Percentiles rank a stretch among this genome's conserved stretches.
Conservation (phyloP, 768 basidiomycete genomes). For the Udeniomyces megalosporus region DNA sequence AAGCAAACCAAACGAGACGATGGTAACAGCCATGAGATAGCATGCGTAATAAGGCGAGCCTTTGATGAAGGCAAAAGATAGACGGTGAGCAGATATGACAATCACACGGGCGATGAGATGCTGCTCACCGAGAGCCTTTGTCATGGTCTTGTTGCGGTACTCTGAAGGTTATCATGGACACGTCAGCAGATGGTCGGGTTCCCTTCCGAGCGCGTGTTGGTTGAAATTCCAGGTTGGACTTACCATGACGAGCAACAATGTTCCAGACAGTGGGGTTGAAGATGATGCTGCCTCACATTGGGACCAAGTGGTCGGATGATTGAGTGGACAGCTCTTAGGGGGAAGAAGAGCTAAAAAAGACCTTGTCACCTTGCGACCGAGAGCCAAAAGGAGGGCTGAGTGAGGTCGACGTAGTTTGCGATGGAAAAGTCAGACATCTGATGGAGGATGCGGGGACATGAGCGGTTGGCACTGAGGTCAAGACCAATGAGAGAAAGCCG, state of each 20-base stretch:
- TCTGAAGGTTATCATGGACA: conserved; percentile 31
- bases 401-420: conserved; percentile 38
- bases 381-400: conserved; percentile 48
- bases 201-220: too few species aligned
- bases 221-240: conserved; percentile 27
- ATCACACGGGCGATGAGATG: too few species aligned
- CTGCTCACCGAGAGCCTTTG: conserved; percentile 46
- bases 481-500: too few species aligned
- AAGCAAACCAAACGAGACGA: conserved; percentile 69
- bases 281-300: conserved; percentile 44
- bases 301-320: too few species aligned
- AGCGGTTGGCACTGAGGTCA: too few species aligned
- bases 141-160: conserved; percentile 73
- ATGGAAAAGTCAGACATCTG: neutral
- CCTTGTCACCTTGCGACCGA: conserved; percentile 34
- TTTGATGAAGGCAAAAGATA: too few species aligned
- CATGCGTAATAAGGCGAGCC: conserved; percentile 57
- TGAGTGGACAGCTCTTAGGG: neutral
- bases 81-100: too few species aligned
- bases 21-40: conserved; percentile 69
- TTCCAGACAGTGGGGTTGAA: conserved; percentile 98
- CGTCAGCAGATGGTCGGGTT: neutral
- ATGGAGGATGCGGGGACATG: neutral
- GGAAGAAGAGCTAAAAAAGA: neutral
- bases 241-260: conserved; percentile 79